A percentile compares a stretch with the other conserved stretches of the same genome.
These are phyloP conservation scores for Alternaria brassicae DNA, from an alignment of 2,329 filamentous ascomycete species.

Conservation along the genomic window DNA sequence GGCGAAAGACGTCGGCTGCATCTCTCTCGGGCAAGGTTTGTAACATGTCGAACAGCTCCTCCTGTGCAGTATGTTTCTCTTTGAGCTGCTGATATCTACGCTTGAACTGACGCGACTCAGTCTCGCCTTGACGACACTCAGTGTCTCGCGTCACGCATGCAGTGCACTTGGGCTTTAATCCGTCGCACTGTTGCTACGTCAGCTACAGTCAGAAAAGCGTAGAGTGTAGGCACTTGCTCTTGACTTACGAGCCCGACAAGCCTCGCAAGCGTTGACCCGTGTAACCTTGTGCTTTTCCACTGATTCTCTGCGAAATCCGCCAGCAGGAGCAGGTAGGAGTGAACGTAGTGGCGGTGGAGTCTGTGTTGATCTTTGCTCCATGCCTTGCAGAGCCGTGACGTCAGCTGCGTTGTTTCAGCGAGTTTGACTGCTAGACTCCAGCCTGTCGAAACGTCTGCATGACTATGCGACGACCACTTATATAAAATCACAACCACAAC, in stretches of 20 bases:
- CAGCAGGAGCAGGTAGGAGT: slow-evolving; percentile 10
- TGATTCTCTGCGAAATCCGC: slow-evolving; percentile 1
- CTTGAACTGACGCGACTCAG: slow-evolving; percentile 10
- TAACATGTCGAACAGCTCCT: slow-evolving; percentile 20
- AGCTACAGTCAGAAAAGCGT: not conserved
- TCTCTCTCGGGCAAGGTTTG: slow-evolving; percentile 19
- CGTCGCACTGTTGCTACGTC: slow-evolving; percentile 15
- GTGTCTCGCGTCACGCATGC: slow-evolving; percentile 12
- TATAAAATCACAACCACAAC: not conserved
- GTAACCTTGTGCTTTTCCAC: not conserved
- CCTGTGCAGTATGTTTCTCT: slow-evolving; percentile 13
- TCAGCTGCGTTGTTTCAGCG: not conserved
- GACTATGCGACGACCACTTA: not conserved
- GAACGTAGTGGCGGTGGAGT: slow-evolving; percentile 9
- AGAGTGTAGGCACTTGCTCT: slow-evolving; percentile 9
- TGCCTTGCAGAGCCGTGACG: not conserved
- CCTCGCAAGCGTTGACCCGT: slow-evolving; percentile 14
- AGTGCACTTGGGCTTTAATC: slow-evolving; percentile 13
- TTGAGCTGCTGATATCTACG: slow-evolving; percentile 14
- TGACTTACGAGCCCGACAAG: slow-evolving; percentile 19
- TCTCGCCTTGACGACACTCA: slow-evolving; percentile 15
- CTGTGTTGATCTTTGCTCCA: slow-evolving; percentile 1
- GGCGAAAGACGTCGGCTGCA: slow-evolving; percentile 19
- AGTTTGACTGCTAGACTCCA: not conserved
- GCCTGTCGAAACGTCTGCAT: not conserved